Evolutionary conservation across 345 rosid genomes (phyloP), one percentile per base, ranked within the genome.

Genomic region (Crucihimalaya himalaica): DNA sequence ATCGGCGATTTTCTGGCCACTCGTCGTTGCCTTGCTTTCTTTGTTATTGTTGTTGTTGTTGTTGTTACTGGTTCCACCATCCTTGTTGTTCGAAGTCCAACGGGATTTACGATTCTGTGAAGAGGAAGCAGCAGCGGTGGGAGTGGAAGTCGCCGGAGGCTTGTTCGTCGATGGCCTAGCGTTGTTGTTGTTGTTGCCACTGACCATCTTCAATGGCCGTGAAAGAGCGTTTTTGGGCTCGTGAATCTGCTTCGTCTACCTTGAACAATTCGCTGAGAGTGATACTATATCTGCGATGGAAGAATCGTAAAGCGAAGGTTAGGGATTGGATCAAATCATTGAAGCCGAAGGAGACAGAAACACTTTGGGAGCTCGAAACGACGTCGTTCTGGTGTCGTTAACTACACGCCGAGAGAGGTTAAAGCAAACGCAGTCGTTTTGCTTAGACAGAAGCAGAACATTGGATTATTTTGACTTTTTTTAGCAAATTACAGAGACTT

Each of bases 61-160:
- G n/a, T 19, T 59, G 14, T 71, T 53, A 67, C 67, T 66, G 59
- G 56, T 46, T 48, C 84, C 73, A 19, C 78, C 73, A 50, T 72
- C 73, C 59, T 52, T 60, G 55, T 59, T 71, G 63, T 11, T 65
- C 1, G 87, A 80, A 56, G 73, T 88, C 96, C 91, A 87, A 35
- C 91, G 90, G 6, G 91, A 84, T 68, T 86, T 89, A 51, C 86
- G 90, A 32, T 81, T 57, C 35, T 83, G 75, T 2, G 82, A 73
- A 19, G 82, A 71, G 19, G 78, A 60, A 29, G 68, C 13, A 23
- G 72, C 19, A 27, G 80, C 16, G 71, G 68, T 14, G 29, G 85
- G 73, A 63, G 74, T 25, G 63, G 81, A 66, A 23, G 84, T 52
- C 28, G 83, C 11, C 29, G 82, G 64, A 31, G 79, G 84, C 53